Base-by-base conservation (phyloP, 2,329 filamentous ascomycete species). In the Talaromyces sp. region DNA sequence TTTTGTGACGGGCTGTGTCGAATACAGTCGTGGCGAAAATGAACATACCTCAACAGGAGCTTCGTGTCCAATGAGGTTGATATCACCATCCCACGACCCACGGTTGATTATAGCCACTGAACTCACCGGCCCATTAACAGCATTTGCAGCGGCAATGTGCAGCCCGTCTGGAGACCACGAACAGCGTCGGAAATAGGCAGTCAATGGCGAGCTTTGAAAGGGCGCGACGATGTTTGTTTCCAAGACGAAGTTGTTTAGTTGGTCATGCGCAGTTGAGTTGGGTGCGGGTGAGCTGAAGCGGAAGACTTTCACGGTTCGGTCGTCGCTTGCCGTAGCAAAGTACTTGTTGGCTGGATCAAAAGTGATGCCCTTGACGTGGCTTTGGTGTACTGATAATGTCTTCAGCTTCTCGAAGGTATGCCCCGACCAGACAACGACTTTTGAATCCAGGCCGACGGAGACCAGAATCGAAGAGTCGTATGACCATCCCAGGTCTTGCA, bases 291-390 rank as follows among this genome's bases (percentile, higher is more conserved):
- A 90, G 2, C 91, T 96, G 75, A 97, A 99, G 63, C 93, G 88
- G 77, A 96, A 98, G 69, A 99, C 91, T 75, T 96, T 96, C 77
- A 99, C 96, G 2, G 92, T 94, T 63, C 95, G 88, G 76, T 99
- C 95, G 75, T 99, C 95, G 78, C 92, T 96, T 2, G 96, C 93
- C 0, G 96, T 99, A 16, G 96, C 95, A 76, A 99, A 99, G 81
- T 96, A 99, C 74, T 98, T 99, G 80, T 98, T 98, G 50, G 95
- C 95, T 0, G 95, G 95, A 73, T 99, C 95, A 72, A 99, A 99
- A 0, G 94, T 96, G 70, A 99, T 96, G 65, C 96, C 95, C 76
- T 99, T 99, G 79, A 99, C 95, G 74, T 98, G 96, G 74, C 92
- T 97, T 75, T 96, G 92, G 76, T 99, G 95, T 62, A 93, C 89